These are phyloP conservation scores for Cenococcum geophilum DNA, from an alignment of 495 filamentous ascomycete species.

Conservation along the genomic window DNA sequence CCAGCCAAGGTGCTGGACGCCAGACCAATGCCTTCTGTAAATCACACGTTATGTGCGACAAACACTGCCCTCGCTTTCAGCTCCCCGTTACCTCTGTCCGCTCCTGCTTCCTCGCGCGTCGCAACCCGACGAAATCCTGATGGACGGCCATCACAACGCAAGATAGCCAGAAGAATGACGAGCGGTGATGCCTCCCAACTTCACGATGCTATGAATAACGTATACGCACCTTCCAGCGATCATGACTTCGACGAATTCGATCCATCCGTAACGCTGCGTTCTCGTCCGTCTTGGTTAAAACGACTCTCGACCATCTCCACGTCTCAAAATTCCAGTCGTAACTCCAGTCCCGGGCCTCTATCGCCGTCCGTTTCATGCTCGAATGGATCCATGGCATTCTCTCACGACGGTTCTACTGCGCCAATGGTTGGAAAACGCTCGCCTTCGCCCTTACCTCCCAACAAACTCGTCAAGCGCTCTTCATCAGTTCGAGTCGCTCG, in stretches of 20 bases:
- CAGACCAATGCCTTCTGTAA: constrained; percentile 21
- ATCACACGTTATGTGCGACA: constrained; percentile 14
- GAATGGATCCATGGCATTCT: constrained; percentile 53
- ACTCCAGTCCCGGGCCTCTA: constrained; percentile 59
- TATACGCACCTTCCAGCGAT: constrained; percentile 11
- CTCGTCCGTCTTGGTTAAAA: constrained; percentile 67
- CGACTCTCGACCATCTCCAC: constrained; percentile 64
- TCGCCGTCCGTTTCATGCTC: constrained; percentile 67
- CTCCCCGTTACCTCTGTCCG: constrained; percentile 14
- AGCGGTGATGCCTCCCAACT: constrained; percentile 14
- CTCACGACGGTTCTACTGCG: constrained; percentile 52
- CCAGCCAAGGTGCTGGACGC: constrained; percentile 21
- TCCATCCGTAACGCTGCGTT: constrained; percentile 47
- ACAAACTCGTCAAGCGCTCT: constrained; percentile 84
- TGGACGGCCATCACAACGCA: constrained; percentile 22
- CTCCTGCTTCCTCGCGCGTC: constrained; percentile 16
- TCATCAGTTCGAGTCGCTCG: constrained; percentile 53
- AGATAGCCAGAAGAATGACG: constrained; percentile 24
- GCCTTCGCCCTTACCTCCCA: constrained; percentile 52
- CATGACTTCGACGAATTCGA: constrained; percentile 33
- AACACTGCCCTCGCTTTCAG: constrained; percentile 15
- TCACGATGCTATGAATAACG: constrained; percentile 9
- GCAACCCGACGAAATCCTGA: constrained; percentile 24
- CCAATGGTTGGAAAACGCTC: constrained; percentile 51
- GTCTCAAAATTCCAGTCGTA: constrained; percentile 62